Conservation (phyloP, 345 rosid genomes). For the Brassica rapa region DNA sequence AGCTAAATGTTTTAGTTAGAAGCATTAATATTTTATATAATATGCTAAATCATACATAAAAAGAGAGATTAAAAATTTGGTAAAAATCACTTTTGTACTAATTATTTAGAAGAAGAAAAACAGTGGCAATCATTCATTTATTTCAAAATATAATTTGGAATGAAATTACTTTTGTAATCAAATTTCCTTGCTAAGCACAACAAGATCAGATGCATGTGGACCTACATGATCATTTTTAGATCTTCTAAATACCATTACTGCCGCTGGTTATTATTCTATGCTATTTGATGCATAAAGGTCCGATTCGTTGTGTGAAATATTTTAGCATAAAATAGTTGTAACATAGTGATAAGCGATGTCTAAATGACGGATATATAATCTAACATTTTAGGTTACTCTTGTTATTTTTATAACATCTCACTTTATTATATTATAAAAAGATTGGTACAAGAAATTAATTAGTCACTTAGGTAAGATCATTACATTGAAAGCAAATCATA, state of each 20-base stretch:
- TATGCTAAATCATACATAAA: not conserved
- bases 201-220: constrained; percentile 39
- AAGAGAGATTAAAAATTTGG: not conserved
- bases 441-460: not conserved
- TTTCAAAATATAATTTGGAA: not conserved
- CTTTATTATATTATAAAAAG: not conserved
- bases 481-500: not conserved
- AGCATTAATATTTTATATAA: not conserved
- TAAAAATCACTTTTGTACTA: not conserved
- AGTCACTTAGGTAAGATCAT: not conserved
- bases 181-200: constrained; percentile 32
- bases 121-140: not conserved
- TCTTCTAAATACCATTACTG: constrained; percentile 33
- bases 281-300: not conserved
- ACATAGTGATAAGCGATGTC: not conserved
- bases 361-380: not conserved
- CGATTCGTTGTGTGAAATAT: not conserved
- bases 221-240: constrained; percentile 39
- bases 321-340: not conserved
- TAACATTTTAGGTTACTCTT: not conserved
- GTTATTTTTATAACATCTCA: not conserved
- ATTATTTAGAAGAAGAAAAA: not conserved
- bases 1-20: not conserved
- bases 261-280: constrained; percentile 34
- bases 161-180: constrained; percentile 25